Evolutionary conservation across 2,329 filamentous ascomycete species (phyloP).

Genomic region (Dactylellina drechsleri): DNA sequence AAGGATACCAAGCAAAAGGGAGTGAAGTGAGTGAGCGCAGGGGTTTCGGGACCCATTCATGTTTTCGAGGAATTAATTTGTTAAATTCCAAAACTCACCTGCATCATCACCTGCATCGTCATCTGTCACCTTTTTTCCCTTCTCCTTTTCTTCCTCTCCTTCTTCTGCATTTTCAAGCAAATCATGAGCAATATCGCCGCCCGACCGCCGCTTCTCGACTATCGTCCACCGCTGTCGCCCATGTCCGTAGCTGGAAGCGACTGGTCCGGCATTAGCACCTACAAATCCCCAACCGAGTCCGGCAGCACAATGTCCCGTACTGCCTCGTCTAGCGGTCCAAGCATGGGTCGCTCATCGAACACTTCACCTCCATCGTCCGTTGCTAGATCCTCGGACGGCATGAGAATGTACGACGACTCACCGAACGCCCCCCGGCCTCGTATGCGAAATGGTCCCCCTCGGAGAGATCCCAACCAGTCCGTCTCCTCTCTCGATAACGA

Average conservation of each 20-base stretch:
- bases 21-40: slow-evolving; percentile 1
- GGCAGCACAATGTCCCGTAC: slow-evolving; percentile 68
- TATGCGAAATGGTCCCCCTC: slow-evolving; percentile 35
- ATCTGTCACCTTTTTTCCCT: background rate
- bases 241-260: slow-evolving; percentile 84
- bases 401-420: slow-evolving; percentile 67
- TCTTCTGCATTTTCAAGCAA: slow-evolving; percentile 1
- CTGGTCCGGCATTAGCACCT: slow-evolving; percentile 77
- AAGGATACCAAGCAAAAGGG: background rate
- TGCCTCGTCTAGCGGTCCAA: slow-evolving; percentile 58
- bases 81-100: slow-evolving; percentile 37
- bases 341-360: slow-evolving; percentile 60
- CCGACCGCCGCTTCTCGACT: slow-evolving; percentile 45
- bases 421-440: slow-evolving; percentile 55
- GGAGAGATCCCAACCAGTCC: slow-evolving; percentile 58
- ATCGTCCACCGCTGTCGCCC: slow-evolving; percentile 73
- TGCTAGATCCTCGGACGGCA: slow-evolving; percentile 83
- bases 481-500: slow-evolving; percentile 63
- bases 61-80: slow-evolving; percentile 51
- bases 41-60: slow-evolving; percentile 13
- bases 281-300: slow-evolving; percentile 67
- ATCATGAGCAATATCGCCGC: slow-evolving; percentile 53
- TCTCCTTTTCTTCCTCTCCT: background rate
- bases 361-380: slow-evolving; percentile 89
- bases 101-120: slow-evolving; percentile 1